phyloP scores from a whole-genome alignment of 2,329 filamentous ascomycete species.

The Diaporthe nobilis region DNA sequence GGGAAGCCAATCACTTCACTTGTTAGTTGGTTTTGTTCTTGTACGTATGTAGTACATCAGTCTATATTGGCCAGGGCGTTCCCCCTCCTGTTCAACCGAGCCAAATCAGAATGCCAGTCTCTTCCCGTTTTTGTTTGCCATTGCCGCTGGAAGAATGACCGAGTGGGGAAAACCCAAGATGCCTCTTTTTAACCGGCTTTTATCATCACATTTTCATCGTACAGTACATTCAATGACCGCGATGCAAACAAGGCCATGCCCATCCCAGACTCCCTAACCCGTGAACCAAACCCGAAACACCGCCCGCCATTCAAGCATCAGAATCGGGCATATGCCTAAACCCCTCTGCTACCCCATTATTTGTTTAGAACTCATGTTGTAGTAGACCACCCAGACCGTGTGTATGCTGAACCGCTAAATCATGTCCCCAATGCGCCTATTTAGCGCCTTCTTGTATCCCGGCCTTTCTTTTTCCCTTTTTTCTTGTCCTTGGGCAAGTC shows the following conservation, averaged over 20 bases:
- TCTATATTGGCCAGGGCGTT: not conserved
- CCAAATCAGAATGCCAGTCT: not conserved
- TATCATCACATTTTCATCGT: slow-evolving; percentile 46
- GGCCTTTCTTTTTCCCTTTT: slow-evolving; percentile 72
- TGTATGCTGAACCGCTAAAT: not conserved
- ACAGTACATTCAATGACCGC: slow-evolving; percentile 15
- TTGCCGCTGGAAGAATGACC: not conserved
- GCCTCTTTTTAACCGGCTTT: slow-evolving; percentile 1
- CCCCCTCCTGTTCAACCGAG: not conserved
- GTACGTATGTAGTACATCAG: slow-evolving; percentile 16
- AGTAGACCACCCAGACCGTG: not conserved
- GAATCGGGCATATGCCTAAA: not conserved
- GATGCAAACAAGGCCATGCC: slow-evolving; percentile 8
- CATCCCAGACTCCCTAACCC: slow-evolving; percentile 3
- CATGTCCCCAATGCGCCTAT: not conserved
- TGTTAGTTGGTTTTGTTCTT: not conserved
- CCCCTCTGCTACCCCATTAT: not conserved
- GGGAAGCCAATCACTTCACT: too few relatives aligned
- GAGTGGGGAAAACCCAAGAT: not conserved
- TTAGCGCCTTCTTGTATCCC: slow-evolving; percentile 68
- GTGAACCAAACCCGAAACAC: slow-evolving; percentile 30
- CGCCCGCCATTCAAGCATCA: not conserved
- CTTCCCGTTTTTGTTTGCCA: not conserved
- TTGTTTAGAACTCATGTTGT: not conserved
- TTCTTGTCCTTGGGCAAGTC: slow-evolving; percentile 77